A percentile compares a stretch with the other conserved stretches of the same genome.
Conservation (phyloP, 2,329 filamentous ascomycete genomes). For the Zymoseptoria pseudotritici region DNA sequence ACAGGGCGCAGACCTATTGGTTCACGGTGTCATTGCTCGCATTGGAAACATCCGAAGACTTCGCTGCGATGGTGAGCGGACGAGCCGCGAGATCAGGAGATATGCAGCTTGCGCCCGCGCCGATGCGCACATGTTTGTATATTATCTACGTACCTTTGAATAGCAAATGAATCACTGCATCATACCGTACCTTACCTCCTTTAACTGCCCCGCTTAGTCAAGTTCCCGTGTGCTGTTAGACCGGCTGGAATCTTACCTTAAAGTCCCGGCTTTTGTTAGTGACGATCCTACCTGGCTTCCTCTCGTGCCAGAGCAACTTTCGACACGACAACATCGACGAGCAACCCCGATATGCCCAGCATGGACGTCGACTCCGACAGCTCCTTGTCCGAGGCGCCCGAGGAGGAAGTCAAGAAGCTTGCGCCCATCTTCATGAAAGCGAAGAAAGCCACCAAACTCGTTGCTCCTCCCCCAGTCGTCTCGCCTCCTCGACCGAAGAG, state of each 20-base stretch:
- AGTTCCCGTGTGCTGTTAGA: slow-evolving; percentile 3
- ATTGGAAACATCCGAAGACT: background rate
- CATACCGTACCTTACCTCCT: background rate
- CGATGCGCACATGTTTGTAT: background rate
- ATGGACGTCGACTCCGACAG: slow-evolving; percentile 46
- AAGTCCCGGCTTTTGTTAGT: slow-evolving; percentile 4
- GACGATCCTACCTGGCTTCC: slow-evolving; percentile 11
- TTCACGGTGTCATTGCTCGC: background rate
- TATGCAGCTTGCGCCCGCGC: background rate
- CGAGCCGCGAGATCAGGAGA: background rate
- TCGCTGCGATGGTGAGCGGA: background rate
- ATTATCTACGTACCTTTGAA: slow-evolving; percentile 12
- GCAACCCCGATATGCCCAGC: slow-evolving; percentile 33
- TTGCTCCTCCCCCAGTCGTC: slow-evolving; percentile 39
- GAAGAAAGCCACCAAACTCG: slow-evolving; percentile 35
- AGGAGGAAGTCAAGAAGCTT: slow-evolving; percentile 45
- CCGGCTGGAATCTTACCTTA: background rate
- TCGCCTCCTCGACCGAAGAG: slow-evolving; percentile 51
- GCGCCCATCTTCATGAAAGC: slow-evolving; percentile 32
- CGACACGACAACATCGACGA: slow-evolving; percentile 23
- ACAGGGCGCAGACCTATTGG: too few relatives aligned
- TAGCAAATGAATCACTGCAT: slow-evolving; percentile 12
- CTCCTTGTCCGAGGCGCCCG: slow-evolving; percentile 52
- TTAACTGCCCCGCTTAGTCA: slow-evolving; percentile 9
- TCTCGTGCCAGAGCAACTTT: slow-evolving; percentile 9